Base-by-base conservation (phyloP, 2,329 filamentous ascomycete species). In the Teratosphaeria destructans region DNA sequence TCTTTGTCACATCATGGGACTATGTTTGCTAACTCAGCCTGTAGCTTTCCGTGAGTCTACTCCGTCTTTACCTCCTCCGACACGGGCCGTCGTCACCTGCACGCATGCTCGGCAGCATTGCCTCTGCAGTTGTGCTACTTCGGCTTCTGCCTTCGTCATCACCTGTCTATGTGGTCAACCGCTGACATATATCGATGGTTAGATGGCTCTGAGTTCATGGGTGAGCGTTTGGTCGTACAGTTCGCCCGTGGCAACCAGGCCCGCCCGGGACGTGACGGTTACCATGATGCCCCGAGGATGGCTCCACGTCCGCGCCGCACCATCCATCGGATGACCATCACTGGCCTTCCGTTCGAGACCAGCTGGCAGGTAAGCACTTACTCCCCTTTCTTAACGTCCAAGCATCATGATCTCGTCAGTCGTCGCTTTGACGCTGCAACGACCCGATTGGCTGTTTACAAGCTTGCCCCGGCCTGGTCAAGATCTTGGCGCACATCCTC, bases 161-260 rank as follows among this genome's bases (percentile, higher is more conserved):
- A 59, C 57, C 54, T 52, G 43, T 49, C 43, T 52, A 63, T 66
- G 65, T 63, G 67, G 59, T 68, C 68, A 60, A 61, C 59, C 64
- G 61, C 69, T 68, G 65, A 67, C 66, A 70, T 70, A 35, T 62
- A 65, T 64, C 67, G 65, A 58, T 71, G 68, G 67, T 60, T 72
- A 95, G 93, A 99, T 83, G 94, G 94, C 77, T 92, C 90, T 73
- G 90, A 95, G 70, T 96, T 99, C 76, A 96, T 96, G 87, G 93
- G 92, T 76, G 90, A 96, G 77, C 90, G 94, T 72, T 83, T 99
- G 68, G 96, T 95, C 61, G 94, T 99, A 70, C 94, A 99, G 76
- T 99, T 99, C 78, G 94, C 94, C 65, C 90, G 94, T 73, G 94
- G 94, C 72, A 88, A 88, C 67, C 32, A 56, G 14, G 72, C 65